These are phyloP conservation scores for Ephemerocybe angulata DNA, from an alignment of 768 basidiomycete species.

Conservation along the genomic window DNA sequence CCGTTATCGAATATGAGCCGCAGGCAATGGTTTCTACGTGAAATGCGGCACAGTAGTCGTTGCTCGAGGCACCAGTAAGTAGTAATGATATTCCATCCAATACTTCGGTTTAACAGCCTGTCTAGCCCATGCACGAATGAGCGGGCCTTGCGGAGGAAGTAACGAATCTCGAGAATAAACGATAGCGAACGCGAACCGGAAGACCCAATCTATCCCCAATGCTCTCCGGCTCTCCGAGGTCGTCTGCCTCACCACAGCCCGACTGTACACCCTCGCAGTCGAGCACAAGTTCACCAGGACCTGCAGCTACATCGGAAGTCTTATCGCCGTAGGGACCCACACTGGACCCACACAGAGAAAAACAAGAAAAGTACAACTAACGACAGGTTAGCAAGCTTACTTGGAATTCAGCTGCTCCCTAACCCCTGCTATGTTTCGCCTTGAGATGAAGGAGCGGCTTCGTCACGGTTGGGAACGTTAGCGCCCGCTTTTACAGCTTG, in stretches of 20 bases:
- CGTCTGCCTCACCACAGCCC: constrained; percentile 77
- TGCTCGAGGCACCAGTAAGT: constrained; percentile 84
- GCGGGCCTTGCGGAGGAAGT: constrained; percentile 75
- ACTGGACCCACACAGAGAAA: no score
- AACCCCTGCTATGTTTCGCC: no score
- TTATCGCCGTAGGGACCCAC: no score
- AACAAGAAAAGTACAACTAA: no score
- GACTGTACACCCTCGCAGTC: constrained; percentile 90
- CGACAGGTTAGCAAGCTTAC: no score
- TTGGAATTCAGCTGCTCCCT: no score
- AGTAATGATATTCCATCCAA: neutral
- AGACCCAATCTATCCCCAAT: constrained; percentile 79
- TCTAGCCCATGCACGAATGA: constrained; percentile 80
- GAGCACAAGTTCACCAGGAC: constrained; percentile 95
- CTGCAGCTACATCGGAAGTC: no score
- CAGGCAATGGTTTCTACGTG: constrained; percentile 82
- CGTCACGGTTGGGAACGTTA: no score
- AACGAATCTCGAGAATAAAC: constrained; percentile 88
- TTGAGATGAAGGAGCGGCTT: no score
- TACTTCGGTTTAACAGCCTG: neutral
- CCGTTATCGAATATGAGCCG: constrained; percentile 85
- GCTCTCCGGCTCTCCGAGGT: constrained; percentile 76
- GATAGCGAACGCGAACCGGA: constrained; percentile 81
- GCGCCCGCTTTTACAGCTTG: no score
- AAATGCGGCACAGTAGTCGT: constrained; percentile 89